Evolutionary conservation across 1,284 basidiomycete genomes (phyloP), one percentile per base, ranked within the genome.

Genomic region (Polyporus tsugae): DNA sequence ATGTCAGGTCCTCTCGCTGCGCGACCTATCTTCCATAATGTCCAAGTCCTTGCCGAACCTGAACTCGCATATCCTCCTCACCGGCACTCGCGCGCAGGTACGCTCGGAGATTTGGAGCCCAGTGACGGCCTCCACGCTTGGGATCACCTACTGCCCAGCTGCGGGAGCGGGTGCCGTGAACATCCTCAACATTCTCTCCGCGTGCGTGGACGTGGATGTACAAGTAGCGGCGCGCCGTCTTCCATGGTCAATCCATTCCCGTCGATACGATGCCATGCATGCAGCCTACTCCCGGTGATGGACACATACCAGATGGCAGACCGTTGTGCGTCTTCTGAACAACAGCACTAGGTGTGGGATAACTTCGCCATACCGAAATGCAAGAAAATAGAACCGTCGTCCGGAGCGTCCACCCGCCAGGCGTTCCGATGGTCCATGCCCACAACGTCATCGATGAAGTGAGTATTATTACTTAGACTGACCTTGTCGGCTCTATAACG

Each of bases 1-100:
- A 1, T 89, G 88, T 77, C 88, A 94, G 62, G 84, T 96, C 19
- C 87, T 97, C 9, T 97, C 95, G 2, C 88, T 99, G 17, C 91
- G 90, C 66, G 93, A 97, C 78, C 95, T 96, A 0, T 83, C 84
- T 0, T 87, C 91, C 11, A 99, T 98, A 80, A 99, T 99, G 97
- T 98, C 96, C 52, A 98, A 98, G 80, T 98, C 97, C 0, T 87
- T 94, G 0, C 92, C 91, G 0, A 90, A 95, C 76, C 74, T 87
- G 0, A 82, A 87, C n/a, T 96, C 95, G 1, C 91, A 96, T 36
- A 95, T 98, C 73, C 83, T 95, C 66, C 84, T 98, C 46, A 97
- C 95, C 25, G 97, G 98, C 77, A 81, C 87, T 0, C 79, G 87
- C 1, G 76, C 82, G 2, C 80, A 88, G 75, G 94, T 98, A 44